Percentiles rank a stretch among this genome's conserved stretches.
Evolutionary conservation across 1,139 yeast genomes (phyloP).

Genomic region (Insectozyma bohioensis): DNA sequence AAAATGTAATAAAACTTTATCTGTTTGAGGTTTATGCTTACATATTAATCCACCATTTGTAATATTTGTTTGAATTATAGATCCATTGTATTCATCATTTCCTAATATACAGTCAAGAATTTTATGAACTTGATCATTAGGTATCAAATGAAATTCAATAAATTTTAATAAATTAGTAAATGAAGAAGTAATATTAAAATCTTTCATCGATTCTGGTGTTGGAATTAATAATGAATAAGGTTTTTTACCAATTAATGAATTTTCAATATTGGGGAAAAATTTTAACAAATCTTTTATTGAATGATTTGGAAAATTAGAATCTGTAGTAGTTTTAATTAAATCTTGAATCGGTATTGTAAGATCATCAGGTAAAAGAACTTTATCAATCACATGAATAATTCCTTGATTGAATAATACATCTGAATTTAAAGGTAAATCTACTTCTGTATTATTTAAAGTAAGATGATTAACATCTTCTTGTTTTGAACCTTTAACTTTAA

Average conservation of each 20-base stretch:
- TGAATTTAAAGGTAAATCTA: constrained; percentile 42
- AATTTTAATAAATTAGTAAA: constrained; percentile 50
- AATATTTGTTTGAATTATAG: constrained; percentile 30
- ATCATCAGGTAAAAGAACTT: constrained; percentile 56
- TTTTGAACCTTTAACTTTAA: constrained; percentile 20
- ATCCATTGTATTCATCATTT: constrained; percentile 5
- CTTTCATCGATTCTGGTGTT: constrained; percentile 52
- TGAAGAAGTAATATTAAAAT: constrained; percentile 51
- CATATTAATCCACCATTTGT: constrained; percentile 45
- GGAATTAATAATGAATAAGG: constrained; percentile 77
- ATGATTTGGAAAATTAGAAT: constrained; percentile 42
- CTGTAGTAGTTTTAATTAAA: constrained; percentile 47
- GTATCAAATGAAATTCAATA: constrained; percentile 68
- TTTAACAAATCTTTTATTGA: constrained; percentile 51
- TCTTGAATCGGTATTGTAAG: constrained; percentile 57
- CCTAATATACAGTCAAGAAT: constrained; percentile 34
- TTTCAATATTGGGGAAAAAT: constrained; percentile 26
- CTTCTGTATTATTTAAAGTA: constrained; percentile 25
- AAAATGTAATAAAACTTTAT: constrained; percentile 33
- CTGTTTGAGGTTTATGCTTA: constrained; percentile 40
- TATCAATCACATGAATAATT: constrained; percentile 70
- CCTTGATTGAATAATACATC: constrained; percentile 84
- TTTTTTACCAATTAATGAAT: constrained; percentile 20
- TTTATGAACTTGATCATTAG: constrained; percentile 43
- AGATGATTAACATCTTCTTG: constrained; percentile 28